Conservation (phyloP, 2,329 filamentous ascomycete species). For the Lithohypha guttulata region DNA sequence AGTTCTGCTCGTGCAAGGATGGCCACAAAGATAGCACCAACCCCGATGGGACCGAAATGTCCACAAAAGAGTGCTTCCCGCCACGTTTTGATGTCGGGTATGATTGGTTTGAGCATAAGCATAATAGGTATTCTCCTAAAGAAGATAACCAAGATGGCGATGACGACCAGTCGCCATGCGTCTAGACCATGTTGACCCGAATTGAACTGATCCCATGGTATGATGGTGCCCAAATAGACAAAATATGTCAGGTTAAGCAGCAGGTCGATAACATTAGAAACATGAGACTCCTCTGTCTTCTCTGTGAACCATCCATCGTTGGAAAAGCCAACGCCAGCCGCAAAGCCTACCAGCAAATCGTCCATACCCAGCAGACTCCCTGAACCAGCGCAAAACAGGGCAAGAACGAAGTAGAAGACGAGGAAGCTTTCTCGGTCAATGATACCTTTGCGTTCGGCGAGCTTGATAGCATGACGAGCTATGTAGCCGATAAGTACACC, state of each 20-base stretch:
- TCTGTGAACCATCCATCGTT: slow-evolving; percentile 99
- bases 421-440: slow-evolving; percentile 96
- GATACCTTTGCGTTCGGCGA: slow-evolving; percentile 68
- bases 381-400: slow-evolving; percentile 88
- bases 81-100: slow-evolving; percentile 97
- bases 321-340: slow-evolving; percentile 94
- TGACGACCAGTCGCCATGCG: slow-evolving; percentile 85
- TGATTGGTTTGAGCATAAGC: slow-evolving; percentile 79
- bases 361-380: slow-evolving; percentile 86
- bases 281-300: slow-evolving; percentile 96
- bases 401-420: slow-evolving; percentile 96
- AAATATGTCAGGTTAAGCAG: slow-evolving; percentile 96
- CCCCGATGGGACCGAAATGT: slow-evolving; percentile 94
- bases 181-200: slow-evolving; percentile 58
- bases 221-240: slow-evolving; percentile 93
- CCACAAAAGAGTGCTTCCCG: slow-evolving; percentile 92
- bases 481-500: slow-evolving; percentile 82
- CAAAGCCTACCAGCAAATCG: slow-evolving; percentile 87
- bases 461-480: slow-evolving; percentile 81
- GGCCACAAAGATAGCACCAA: slow-evolving; percentile 90
- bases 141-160: slow-evolving; percentile 85
- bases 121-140: slow-evolving; percentile 95
- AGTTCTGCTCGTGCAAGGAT: slow-evolving; percentile 89
- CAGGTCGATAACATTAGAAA: slow-evolving; percentile 97
- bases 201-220: slow-evolving; percentile 92